Conservation (phyloP, 495 filamentous ascomycete species). For the Letharia lupina region DNA sequence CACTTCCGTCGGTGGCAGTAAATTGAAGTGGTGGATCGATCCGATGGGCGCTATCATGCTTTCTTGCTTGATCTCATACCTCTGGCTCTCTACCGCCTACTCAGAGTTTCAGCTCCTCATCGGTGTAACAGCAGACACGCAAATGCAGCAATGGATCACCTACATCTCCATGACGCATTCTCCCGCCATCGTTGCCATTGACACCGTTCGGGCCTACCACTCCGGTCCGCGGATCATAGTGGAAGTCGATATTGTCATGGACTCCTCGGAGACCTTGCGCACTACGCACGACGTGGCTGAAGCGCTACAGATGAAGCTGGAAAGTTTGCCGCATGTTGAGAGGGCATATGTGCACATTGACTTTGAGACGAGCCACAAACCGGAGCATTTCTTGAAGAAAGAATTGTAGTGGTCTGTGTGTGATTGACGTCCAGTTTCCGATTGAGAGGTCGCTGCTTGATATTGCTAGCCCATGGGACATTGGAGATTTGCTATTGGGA, state of each 20-base stretch:
- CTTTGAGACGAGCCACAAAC: conserved; percentile 96
- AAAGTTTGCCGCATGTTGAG: conserved; percentile 87
- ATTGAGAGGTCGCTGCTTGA: neutral
- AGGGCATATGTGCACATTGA: conserved; percentile 95
- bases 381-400: conserved; percentile 62
- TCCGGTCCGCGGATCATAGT: conserved; percentile 82
- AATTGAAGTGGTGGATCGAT: conserved; percentile 92
- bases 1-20: conserved; percentile 76
- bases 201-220: conserved; percentile 91
- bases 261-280: conserved; percentile 53
- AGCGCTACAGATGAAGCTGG: conserved; percentile 87
- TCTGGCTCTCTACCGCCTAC: conserved; percentile 83
- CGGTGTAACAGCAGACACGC: conserved; percentile 75
- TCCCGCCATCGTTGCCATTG: conserved; percentile 68
- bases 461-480: neutral
- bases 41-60: conserved; percentile 84
- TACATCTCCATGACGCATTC: conserved; percentile 95
- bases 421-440: neutral
- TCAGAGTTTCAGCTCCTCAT: conserved; percentile 84
- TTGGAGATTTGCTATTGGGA: neutral
- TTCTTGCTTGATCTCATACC: conserved; percentile 60
- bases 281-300: conserved; percentile 92
- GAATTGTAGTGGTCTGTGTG: conserved; percentile 36
- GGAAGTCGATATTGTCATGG: conserved; percentile 87
- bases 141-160: conserved; percentile 87